Evolutionary conservation across 192 early-diverging fungal species (phyloP).

Genomic region (Coemansia interrupta): DNA sequence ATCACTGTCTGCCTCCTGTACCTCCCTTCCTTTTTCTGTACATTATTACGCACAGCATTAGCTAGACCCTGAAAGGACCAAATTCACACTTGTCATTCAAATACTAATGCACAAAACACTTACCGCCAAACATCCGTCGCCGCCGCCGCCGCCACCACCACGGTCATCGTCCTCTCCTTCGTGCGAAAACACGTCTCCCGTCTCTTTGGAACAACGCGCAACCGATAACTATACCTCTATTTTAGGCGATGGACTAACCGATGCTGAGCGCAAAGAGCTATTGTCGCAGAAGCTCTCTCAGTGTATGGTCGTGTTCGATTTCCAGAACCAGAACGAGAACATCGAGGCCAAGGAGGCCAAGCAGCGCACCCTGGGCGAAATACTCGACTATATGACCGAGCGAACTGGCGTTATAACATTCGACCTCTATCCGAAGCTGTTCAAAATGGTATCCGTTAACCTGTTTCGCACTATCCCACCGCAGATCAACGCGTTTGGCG

Average conservation of each 20-base stretch:
- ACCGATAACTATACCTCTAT: neutral
- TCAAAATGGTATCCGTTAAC: slow-evolving; percentile 94
- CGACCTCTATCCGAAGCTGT: slow-evolving; percentile 85
- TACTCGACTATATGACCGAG: slow-evolving; percentile 89
- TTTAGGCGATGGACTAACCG: slow-evolving; percentile 68
- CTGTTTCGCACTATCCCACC: slow-evolving; percentile 96
- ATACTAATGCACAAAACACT: slow-evolving; percentile 19
- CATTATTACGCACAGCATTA: slow-evolving; percentile 1
- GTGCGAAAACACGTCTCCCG: neutral
- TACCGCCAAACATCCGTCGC: slow-evolving; percentile 9
- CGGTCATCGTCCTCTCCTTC: neutral
- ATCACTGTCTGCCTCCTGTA: no score
- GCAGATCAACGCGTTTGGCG: slow-evolving; percentile 89
- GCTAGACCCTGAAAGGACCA: neutral
- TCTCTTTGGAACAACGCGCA: neutral
- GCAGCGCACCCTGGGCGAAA: slow-evolving; percentile 81
- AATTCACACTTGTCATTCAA: neutral
- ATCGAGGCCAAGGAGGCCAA: slow-evolving; percentile 96
- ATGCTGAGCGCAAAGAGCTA: slow-evolving; percentile 79
- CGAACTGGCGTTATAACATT: slow-evolving; percentile 86
- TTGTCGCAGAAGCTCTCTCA: slow-evolving; percentile 88
- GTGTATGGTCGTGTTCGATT: slow-evolving; percentile 93
- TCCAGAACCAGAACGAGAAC: slow-evolving; percentile 84
- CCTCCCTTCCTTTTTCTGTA: neutral
- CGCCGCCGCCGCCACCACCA: neutral